A percentile compares a stretch with the other conserved stretches of the same genome.
Conservation (phyloP, 176 grass and related monocot species). For the Pontederia paniculata region DNA sequence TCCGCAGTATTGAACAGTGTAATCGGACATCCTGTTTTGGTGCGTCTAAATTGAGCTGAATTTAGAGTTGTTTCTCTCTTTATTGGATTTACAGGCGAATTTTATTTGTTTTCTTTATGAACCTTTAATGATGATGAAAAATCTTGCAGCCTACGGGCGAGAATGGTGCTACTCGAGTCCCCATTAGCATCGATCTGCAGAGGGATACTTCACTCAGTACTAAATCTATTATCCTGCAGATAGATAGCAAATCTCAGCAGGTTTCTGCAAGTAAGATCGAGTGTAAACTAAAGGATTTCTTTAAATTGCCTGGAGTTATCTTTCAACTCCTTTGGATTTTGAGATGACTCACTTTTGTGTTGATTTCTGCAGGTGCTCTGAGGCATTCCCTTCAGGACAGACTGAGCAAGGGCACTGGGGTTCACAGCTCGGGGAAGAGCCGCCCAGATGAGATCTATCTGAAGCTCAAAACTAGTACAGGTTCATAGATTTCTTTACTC, state of each 20-base stretch:
- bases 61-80: not conserved
- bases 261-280: constrained; percentile 57
- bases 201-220: constrained; percentile 49
- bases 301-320: not conserved
- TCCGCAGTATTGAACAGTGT: constrained; percentile 64
- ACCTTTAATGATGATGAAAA: not conserved
- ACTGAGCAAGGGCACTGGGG: constrained; percentile 46
- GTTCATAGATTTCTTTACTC: constrained; percentile 22
- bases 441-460: constrained; percentile 8
- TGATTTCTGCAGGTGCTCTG: constrained; percentile 43
- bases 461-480: constrained; percentile 42
- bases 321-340: not conserved
- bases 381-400: constrained; percentile 90
- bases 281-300: not conserved
- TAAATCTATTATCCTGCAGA: constrained; percentile 51
- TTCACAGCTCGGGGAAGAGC: constrained; percentile 44
- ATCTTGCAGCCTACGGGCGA: constrained; percentile 58
- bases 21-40: constrained; percentile 69
- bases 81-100: not conserved
- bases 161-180: constrained; percentile 65
- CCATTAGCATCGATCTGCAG: constrained; percentile 47
- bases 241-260: constrained; percentile 69
- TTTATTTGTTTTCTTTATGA: not conserved
- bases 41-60: constrained; percentile 15
- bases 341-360: not conserved